These are phyloP conservation scores for Halophytophthora batemanensis DNA, from an alignment of 352 stramenopile genomes.

Conservation along the genomic window DNA sequence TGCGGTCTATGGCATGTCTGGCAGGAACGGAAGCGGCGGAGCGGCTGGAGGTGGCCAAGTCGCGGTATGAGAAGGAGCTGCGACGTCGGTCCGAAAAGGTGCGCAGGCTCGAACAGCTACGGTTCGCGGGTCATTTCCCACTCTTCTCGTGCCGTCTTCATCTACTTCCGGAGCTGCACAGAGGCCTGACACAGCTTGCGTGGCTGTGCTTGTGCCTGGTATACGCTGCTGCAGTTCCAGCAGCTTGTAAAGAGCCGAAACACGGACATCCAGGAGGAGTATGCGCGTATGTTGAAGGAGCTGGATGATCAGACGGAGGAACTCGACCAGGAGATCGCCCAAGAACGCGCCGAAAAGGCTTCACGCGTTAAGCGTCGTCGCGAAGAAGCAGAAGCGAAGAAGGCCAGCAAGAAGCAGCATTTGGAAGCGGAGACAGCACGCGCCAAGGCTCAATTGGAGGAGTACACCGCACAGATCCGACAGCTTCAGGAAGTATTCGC, in stretches of 20 bases:
- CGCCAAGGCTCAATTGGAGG: slow-evolving; percentile 39
- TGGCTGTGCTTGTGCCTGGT: background rate
- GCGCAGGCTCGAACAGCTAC: background rate
- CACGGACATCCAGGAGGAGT: slow-evolving; percentile 72
- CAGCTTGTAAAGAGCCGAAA: slow-evolving; percentile 68
- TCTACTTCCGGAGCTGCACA: background rate
- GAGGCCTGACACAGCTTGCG: background rate
- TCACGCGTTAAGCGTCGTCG: slow-evolving; percentile 29
- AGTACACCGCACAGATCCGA: slow-evolving; percentile 43
- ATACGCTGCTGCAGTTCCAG: slow-evolving; percentile 35
- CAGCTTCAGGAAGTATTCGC: slow-evolving; percentile 52
- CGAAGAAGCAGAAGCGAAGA: slow-evolving; percentile 22
- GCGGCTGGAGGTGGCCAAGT: slow-evolving; percentile 61
- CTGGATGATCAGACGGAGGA: slow-evolving; percentile 59
- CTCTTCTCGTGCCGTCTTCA: background rate
- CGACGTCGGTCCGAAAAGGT: slow-evolving; percentile 45
- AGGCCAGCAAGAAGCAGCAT: slow-evolving; percentile 32
- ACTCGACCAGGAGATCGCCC: slow-evolving; percentile 50
- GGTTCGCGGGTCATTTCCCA: too few relatives aligned
- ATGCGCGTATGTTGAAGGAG: slow-evolving; percentile 69
- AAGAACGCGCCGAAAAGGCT: slow-evolving; percentile 24
- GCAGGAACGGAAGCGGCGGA: slow-evolving; percentile 57
- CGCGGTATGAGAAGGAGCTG: slow-evolving; percentile 64
- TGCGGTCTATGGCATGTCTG: background rate
- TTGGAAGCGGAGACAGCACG: slow-evolving; percentile 28